Conservation (phyloP, 1,284 basidiomycete genomes). For the Apiotrichum porosum region DNA sequence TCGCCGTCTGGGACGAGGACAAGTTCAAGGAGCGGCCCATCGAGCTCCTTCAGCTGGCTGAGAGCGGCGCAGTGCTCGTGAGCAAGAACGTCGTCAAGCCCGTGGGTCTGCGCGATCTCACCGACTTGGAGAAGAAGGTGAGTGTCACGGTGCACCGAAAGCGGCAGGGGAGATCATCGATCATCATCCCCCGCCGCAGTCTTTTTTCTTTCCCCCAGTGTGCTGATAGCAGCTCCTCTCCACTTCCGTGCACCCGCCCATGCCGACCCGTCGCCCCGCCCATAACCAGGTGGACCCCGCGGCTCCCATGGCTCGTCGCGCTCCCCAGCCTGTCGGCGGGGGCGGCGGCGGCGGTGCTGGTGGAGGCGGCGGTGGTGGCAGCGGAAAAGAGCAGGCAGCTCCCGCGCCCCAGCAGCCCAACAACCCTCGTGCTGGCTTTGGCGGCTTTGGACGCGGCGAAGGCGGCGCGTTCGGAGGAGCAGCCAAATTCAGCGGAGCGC, state of each 20-base stretch:
- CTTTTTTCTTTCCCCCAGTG: too few species aligned
- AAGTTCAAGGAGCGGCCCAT: constrained; percentile 67
- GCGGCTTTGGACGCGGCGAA: constrained; percentile 40
- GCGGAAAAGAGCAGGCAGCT: too few species aligned
- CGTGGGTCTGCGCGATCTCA: constrained; percentile 68
- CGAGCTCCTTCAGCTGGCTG: constrained; percentile 58
- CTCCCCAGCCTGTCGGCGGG: too few species aligned
- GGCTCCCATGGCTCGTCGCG: constrained; percentile 8
- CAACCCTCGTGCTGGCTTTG: constrained; percentile 28
- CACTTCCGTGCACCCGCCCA: constrained; percentile 35
- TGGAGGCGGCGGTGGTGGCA: not conserved
- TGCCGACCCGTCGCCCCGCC: constrained; percentile 25
- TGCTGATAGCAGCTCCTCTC: constrained; percentile 29
- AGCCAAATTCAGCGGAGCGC: constrained; percentile 31
- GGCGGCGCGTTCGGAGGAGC: constrained; percentile 38
- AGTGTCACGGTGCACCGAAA: too few species aligned
- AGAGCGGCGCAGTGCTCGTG: constrained; percentile 78
- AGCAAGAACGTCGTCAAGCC: constrained; percentile 68
- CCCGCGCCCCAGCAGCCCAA: constrained; percentile 18
- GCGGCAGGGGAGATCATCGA: too few species aligned
- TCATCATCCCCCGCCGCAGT: too few species aligned
- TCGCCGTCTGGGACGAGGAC: constrained; percentile 75
- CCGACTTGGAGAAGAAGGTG: constrained; percentile 83
- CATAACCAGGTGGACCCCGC: not conserved
- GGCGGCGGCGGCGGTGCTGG: not conserved